Percentiles rank a stretch among this genome's conserved stretches.
Evolutionary conservation across 2,329 filamentous ascomycete genomes (phyloP).

Genomic region (Neonectria neomacrospora): DNA sequence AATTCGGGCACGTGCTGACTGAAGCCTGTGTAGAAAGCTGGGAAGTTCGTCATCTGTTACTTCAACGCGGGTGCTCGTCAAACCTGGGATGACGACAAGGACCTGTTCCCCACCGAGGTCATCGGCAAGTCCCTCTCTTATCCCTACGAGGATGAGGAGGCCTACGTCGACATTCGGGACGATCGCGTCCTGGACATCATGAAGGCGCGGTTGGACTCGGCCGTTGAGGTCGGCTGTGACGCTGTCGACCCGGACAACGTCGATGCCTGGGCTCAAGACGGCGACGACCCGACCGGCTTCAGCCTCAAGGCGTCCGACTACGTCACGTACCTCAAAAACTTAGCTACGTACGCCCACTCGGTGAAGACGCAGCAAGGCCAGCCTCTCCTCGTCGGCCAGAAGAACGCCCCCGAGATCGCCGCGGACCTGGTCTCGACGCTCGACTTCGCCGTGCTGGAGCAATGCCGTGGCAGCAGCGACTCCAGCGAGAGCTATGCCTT

Average conservation of each 20-base stretch:
- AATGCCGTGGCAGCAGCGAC: slow-evolving; percentile 46
- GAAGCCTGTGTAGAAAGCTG: slow-evolving; percentile 29
- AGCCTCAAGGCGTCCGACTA: slow-evolving; percentile 45
- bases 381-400: slow-evolving; percentile 48
- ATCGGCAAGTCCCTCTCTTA: slow-evolving; percentile 41
- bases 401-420: slow-evolving; percentile 47
- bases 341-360: slow-evolving; percentile 46
- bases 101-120: slow-evolving; percentile 39
- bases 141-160: slow-evolving; percentile 44
- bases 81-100: slow-evolving; percentile 43
- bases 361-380: slow-evolving; percentile 40
- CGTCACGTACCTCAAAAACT: slow-evolving; percentile 43
- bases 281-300: slow-evolving; percentile 46
- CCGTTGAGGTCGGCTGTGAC: slow-evolving; percentile 47
- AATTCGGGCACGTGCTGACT: slow-evolving; percentile 1
- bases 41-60: slow-evolving; percentile 50
- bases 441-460: slow-evolving; percentile 52
- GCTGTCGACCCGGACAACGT: slow-evolving; percentile 52
- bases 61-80: slow-evolving; percentile 49
- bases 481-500: slow-evolving; percentile 37
- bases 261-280: slow-evolving; percentile 45
- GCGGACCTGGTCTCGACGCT: slow-evolving; percentile 39
- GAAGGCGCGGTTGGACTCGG: slow-evolving; percentile 45
- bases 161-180: slow-evolving; percentile 46
- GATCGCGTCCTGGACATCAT: slow-evolving; percentile 44